phyloP scores from a whole-genome alignment of 2,329 filamentous ascomycete genomes.

The Trichoderma gracile region DNA sequence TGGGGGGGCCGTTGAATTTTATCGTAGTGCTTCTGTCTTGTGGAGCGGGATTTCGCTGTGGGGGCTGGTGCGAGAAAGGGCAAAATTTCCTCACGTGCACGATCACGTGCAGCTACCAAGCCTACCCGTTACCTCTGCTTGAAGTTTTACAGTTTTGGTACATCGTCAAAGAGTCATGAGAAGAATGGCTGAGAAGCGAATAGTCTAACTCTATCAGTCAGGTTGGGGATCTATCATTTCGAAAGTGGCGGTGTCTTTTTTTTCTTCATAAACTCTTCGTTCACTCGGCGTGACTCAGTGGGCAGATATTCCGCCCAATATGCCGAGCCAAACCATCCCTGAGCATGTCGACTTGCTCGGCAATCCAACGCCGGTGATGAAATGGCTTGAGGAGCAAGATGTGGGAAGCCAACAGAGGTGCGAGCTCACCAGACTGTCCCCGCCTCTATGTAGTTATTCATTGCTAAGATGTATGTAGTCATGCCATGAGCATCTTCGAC shows the following conservation, averaged over 20 bases:
- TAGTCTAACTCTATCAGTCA: neutral
- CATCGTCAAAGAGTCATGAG: neutral
- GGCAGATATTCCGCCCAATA: constrained; percentile 20
- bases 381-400: constrained; percentile 48
- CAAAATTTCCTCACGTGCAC: constrained; percentile 41
- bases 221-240: neutral
- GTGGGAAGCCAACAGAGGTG: constrained; percentile 41
- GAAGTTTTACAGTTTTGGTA: neutral
- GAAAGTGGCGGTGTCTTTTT: neutral
- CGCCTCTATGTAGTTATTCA: neutral
- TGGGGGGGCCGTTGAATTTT: constrained; percentile 29
- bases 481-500: constrained; percentile 48
- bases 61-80: constrained; percentile 37
- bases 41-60: constrained; percentile 31
- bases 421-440: constrained; percentile 29
- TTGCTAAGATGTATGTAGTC: constrained; percentile 28
- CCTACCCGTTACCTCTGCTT: neutral
- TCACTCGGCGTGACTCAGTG: constrained; percentile 26
- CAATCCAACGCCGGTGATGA: constrained; percentile 41
- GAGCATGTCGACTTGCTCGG: constrained; percentile 39
- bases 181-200: neutral
- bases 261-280: neutral
- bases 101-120: constrained; percentile 34
- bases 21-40: constrained; percentile 30
- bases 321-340: constrained; percentile 30